A percentile compares a stretch with the other conserved stretches of the same genome.
These are phyloP conservation scores for Epichloe glyceriae DNA, from an alignment of 2,329 filamentous ascomycete genomes.

Conservation along the genomic window DNA sequence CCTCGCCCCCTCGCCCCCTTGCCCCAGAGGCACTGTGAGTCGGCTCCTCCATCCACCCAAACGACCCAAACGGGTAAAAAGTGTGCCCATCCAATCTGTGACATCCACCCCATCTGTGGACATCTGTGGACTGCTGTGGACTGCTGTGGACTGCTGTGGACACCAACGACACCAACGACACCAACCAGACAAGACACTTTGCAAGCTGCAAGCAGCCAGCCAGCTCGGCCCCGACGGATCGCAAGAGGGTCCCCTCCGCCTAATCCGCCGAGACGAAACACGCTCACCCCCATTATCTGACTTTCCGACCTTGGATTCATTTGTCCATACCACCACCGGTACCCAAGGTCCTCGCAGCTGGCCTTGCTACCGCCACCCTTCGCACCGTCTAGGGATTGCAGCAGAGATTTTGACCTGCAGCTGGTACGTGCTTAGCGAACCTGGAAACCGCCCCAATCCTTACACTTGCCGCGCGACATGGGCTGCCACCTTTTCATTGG, in stretches of 20 bases:
- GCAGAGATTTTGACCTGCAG: constrained; percentile 3
- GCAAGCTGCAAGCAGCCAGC: neutral
- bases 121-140: no score
- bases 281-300: neutral
- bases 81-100: no score
- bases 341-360: neutral
- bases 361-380: neutral
- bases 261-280: constrained; percentile 1
- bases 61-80: no score
- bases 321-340: neutral
- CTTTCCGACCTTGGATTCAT: neutral
- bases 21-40: no score
- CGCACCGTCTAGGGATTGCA: neutral
- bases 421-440: constrained; percentile 5
- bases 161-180: no score
- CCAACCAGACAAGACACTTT: no score
- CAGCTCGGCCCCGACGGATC: constrained; percentile 2
- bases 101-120: no score
- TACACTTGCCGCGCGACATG: constrained; percentile 3
- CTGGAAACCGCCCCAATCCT: neutral
- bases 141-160: no score
- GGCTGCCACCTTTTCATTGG: neutral
- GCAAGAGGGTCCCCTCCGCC: constrained; percentile 2
- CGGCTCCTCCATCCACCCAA: no score
- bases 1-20: no score